phyloP scores from a whole-genome alignment of 2,329 filamentous ascomycete species.

The Colletotrichum agaves region DNA sequence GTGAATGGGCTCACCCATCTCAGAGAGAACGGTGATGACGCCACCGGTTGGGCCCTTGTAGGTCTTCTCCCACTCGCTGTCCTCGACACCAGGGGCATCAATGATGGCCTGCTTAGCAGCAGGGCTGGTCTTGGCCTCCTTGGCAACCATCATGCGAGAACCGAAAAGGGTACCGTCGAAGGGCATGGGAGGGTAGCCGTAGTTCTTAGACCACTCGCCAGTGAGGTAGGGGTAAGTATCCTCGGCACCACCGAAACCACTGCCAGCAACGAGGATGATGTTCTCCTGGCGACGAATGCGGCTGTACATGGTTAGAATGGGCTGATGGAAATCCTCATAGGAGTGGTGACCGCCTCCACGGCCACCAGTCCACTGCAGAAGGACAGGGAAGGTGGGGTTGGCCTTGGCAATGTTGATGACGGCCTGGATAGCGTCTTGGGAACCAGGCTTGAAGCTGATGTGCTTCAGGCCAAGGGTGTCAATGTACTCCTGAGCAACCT shows the following conservation, averaged over 20 bases:
- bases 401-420: slow-evolving; percentile 94
- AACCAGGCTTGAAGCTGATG: slow-evolving; percentile 94
- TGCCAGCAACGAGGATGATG: slow-evolving; percentile 88
- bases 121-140: slow-evolving; percentile 89
- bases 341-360: slow-evolving; percentile 95
- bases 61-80: slow-evolving; percentile 89
- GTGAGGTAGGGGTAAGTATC: slow-evolving; percentile 94
- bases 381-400: slow-evolving; percentile 92
- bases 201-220: slow-evolving; percentile 87
- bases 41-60: slow-evolving; percentile 93
- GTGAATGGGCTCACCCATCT: slow-evolving; percentile 99
- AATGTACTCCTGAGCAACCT: slow-evolving; percentile 94
- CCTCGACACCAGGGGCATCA: slow-evolving; percentile 84
- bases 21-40: slow-evolving; percentile 94
- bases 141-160: slow-evolving; percentile 94
- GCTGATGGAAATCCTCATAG: slow-evolving; percentile 94
- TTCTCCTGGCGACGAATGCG: slow-evolving; percentile 88
- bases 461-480: slow-evolving; percentile 92
- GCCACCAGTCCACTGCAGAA: slow-evolving; percentile 95
- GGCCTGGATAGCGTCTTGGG: slow-evolving; percentile 85
- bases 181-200: slow-evolving; percentile 91
- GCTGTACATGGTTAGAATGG: slow-evolving; percentile 90
- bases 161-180: slow-evolving; percentile 93
- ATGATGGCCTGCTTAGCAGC: slow-evolving; percentile 91
- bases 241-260: slow-evolving; percentile 89